Evolutionary conservation across 805 yeast genomes (phyloP).

Genomic region (Metschnikowia orientalis): DNA sequence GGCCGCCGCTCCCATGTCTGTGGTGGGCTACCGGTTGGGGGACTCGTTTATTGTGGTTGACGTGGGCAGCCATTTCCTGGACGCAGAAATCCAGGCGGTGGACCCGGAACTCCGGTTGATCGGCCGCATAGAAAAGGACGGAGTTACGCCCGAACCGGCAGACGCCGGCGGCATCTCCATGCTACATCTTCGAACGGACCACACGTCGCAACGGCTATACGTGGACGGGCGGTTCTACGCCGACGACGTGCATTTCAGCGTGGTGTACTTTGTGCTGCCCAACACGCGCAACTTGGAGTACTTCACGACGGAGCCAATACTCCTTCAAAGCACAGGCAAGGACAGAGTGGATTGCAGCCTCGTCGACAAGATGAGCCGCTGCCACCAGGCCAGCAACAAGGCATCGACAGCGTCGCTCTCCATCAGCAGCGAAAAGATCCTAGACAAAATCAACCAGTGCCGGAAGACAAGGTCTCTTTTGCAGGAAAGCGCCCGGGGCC

Average conservation of each 20-base stretch:
- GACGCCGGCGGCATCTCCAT: constrained; percentile 1
- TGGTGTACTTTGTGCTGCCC: constrained; percentile 64
- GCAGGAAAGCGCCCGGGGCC: neutral
- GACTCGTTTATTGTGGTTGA: constrained; percentile 23
- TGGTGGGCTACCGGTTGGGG: constrained; percentile 26
- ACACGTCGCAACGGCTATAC: constrained; percentile 3
- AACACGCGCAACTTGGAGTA: constrained; percentile 67
- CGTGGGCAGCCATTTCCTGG: neutral
- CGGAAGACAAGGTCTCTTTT: constrained; percentile 11
- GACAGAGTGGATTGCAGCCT: constrained; percentile 4
- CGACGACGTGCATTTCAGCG: constrained; percentile 10
- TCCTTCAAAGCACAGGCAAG: constrained; percentile 46
- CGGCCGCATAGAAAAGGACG: constrained; percentile 4
- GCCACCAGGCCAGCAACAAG: constrained; percentile 1
- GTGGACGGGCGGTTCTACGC: constrained; percentile 8
- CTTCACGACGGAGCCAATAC: constrained; percentile 68
- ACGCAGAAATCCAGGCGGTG: constrained; percentile 1
- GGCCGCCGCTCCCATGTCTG: constrained; percentile 5
- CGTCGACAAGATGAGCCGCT: constrained; percentile 6
- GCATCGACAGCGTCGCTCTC: constrained; percentile 8
- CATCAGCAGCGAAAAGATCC: constrained; percentile 25
- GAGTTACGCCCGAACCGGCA: neutral
- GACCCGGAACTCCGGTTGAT: constrained; percentile 7
- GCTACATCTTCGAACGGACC: constrained; percentile 7
- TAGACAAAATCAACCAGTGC: constrained; percentile 33